phyloP scores from a whole-genome alignment of 129 eudicot species.

The Flaveria sonorensis region DNA sequence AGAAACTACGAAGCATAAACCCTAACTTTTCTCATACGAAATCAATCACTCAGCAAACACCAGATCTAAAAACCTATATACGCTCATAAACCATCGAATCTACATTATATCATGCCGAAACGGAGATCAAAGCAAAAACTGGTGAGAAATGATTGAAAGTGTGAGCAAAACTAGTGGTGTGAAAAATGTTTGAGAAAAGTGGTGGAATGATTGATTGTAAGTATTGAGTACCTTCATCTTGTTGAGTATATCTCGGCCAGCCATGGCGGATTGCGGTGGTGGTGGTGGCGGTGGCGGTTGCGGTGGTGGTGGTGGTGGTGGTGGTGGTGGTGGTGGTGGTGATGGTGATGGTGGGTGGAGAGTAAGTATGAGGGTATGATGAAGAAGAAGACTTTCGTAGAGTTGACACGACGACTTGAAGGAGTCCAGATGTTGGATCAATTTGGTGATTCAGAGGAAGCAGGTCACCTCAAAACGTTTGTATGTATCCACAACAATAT shows the following conservation, averaged over 20 bases:
- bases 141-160: neutral
- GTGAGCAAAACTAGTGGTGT: no score
- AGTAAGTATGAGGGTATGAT: neutral
- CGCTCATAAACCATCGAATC: neutral
- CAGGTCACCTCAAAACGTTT: conserved; percentile 4
- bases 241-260: conserved; percentile 43
- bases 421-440: conserved; percentile 22
- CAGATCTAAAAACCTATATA: conserved; percentile 7
- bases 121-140: neutral
- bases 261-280: conserved; percentile 23
- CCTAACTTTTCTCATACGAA: neutral
- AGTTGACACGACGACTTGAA: conserved; percentile 19
- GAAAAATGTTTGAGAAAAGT: no score
- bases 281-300: neutral
- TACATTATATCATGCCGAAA: neutral
- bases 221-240: conserved; percentile 39
- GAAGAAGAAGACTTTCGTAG: neutral
- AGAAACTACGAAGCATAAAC: neutral
- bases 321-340: no score
- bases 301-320: no score
- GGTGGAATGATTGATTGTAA: no score
- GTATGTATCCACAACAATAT: no score
- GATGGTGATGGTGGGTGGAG: neutral
- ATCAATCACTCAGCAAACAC: neutral
- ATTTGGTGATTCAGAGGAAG: neutral